A percentile compares a stretch with the other conserved stretches of the same genome.
Conservation (phyloP, 371 early-diverging fungal species). For the Zychaea mexicana region DNA sequence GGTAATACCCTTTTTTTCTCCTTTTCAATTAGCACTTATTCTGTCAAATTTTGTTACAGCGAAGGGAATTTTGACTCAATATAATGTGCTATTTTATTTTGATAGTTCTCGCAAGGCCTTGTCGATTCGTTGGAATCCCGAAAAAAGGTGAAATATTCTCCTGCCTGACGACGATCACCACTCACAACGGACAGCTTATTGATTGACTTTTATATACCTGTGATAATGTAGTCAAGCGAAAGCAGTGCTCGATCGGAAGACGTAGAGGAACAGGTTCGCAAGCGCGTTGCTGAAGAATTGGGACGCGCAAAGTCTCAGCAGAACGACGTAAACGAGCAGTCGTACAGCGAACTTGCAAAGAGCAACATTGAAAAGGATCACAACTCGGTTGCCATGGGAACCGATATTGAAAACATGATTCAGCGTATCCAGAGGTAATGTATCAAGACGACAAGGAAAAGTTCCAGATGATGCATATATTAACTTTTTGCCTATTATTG, state of each 20-base stretch:
- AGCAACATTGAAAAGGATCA: slow-evolving; percentile 46
- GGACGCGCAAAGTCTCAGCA: slow-evolving; percentile 31
- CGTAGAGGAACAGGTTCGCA: slow-evolving; percentile 43
- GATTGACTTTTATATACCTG: background rate
- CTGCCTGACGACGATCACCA: too few relatives aligned
- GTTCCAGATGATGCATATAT: too few relatives aligned
- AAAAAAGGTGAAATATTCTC: slow-evolving; percentile 31
- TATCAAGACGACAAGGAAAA: background rate
- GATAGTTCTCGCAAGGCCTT: slow-evolving; percentile 38
- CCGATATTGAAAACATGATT: slow-evolving; percentile 51
- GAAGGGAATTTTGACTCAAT: too few relatives aligned
- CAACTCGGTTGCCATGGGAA: slow-evolving; percentile 45
- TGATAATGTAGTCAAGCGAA: slow-evolving; percentile 6
- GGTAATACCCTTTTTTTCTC: slow-evolving; percentile 17
- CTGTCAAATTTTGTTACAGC: too few relatives aligned
- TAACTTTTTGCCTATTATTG: background rate
- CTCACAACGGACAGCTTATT: too few relatives aligned
- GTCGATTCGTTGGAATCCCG: slow-evolving; percentile 36
- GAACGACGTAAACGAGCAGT: slow-evolving; percentile 28
- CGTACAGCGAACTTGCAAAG: slow-evolving; percentile 40
- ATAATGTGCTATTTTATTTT: slow-evolving; percentile 11
- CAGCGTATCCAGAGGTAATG: slow-evolving; percentile 47
- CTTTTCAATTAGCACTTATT: background rate
- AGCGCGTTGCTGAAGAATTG: slow-evolving; percentile 48
- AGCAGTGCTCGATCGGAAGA: slow-evolving; percentile 32